phyloP scores from a whole-genome alignment of 192 early-diverging fungal species.

The Chytriomyces confervae region DNA sequence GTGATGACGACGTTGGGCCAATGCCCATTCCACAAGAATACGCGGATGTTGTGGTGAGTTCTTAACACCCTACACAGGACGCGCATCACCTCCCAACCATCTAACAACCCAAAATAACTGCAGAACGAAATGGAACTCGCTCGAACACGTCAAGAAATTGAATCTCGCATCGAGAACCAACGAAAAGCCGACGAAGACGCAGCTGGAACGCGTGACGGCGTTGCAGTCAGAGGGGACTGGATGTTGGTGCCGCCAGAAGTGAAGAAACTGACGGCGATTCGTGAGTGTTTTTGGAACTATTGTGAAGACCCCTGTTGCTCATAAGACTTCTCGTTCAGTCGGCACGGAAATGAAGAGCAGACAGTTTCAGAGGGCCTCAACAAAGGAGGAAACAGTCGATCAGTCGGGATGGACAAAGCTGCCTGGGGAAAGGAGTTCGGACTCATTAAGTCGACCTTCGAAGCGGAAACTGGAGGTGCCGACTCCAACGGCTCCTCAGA shows the following conservation, averaged over 20 bases:
- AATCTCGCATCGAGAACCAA: neutral
- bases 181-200: neutral
- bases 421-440: conserved; percentile 23
- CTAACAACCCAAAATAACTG: neutral
- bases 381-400: conserved; percentile 29
- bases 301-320: neutral
- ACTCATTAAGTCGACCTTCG: neutral
- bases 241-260: conserved; percentile 42
- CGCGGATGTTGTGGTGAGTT: conserved; percentile 7
- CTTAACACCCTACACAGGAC: neutral
- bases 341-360: conserved; percentile 37
- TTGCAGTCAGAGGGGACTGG: conserved; percentile 23
- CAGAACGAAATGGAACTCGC: conserved; percentile 13
- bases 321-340: neutral
- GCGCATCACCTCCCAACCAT: neutral
- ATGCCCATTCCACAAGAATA: conserved; percentile 32
- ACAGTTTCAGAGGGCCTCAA: conserved; percentile 20
- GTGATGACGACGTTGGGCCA: conserved; percentile 36
- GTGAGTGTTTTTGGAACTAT: neutral
- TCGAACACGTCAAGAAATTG: conserved; percentile 26
- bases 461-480: neutral
- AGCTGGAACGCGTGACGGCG: neutral
- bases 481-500: neutral
- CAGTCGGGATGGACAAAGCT: conserved; percentile 32
- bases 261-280: conserved; percentile 25